These are phyloP conservation scores for Apium graveolens DNA, from an alignment of 129 eudicot species.

Conservation along the genomic window DNA sequence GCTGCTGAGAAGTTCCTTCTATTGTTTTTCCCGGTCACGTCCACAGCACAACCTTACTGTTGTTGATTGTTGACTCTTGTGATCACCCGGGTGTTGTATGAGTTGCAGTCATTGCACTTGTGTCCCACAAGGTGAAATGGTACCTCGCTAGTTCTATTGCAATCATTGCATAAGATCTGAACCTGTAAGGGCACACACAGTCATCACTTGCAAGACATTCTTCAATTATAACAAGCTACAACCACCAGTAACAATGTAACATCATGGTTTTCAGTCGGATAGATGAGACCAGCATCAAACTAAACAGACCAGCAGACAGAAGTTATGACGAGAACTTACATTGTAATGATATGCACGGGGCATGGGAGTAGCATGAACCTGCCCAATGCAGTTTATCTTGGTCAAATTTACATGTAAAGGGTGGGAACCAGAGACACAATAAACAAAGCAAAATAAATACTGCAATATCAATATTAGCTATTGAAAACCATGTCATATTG, in stretches of 20 bases:
- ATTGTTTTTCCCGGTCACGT: background rate
- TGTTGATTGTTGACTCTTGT: slow-evolving; percentile 19
- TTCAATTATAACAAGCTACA: background rate
- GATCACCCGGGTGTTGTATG: slow-evolving; percentile 79
- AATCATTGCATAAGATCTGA: slow-evolving; percentile 78
- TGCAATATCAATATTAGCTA: background rate
- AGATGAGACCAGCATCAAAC: background rate
- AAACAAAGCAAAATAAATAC: background rate
- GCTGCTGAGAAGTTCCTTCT: background rate
- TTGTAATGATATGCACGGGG: slow-evolving; percentile 79
- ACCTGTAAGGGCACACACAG: slow-evolving; percentile 27
- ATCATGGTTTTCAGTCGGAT: background rate
- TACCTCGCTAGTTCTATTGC: slow-evolving; percentile 62
- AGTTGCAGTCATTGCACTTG: slow-evolving; percentile 70
- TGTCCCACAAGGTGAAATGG: slow-evolving; percentile 72
- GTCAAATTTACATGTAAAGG: background rate
- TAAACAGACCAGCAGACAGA: background rate
- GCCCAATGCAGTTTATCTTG: slow-evolving; percentile 7
- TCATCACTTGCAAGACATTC: background rate
- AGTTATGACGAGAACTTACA: slow-evolving; percentile 23
- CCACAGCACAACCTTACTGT: background rate
- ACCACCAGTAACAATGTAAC: background rate
- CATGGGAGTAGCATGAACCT: slow-evolving; percentile 78
- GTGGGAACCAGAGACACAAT: background rate
- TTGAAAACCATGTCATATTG: background rate